These are phyloP conservation scores for Leishmania lainsoni DNA, from an alignment of 208 protist species.

Conservation along the genomic window DNA sequence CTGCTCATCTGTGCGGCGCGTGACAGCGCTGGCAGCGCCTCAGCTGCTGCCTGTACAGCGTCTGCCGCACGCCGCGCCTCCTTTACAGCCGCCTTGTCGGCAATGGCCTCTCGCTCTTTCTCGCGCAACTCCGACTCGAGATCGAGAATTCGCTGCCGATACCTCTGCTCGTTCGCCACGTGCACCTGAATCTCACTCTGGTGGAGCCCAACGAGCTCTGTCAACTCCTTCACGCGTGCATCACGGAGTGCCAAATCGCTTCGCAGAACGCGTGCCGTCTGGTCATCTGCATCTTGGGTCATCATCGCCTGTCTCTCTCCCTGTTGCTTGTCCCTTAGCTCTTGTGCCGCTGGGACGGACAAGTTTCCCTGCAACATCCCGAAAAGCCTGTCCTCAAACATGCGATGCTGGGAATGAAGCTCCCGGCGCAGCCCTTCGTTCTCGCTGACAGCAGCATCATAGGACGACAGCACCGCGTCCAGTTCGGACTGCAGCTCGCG, in stretches of 20 bases:
- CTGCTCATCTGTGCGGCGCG: slow-evolving; percentile 18
- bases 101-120: slow-evolving; percentile 19
- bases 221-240: slow-evolving; percentile 33
- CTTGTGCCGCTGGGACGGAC: background rate
- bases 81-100: slow-evolving; percentile 12
- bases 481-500: slow-evolving; percentile 14
- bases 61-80: slow-evolving; percentile 22
- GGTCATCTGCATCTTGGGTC: background rate
- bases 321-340: background rate
- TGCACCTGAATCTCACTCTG: slow-evolving; percentile 58
- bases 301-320: background rate
- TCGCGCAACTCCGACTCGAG: slow-evolving; percentile 50
- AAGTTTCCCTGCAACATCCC: slow-evolving; percentile 4
- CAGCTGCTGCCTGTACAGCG: background rate
- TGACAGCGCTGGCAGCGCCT: background rate
- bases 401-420: background rate
- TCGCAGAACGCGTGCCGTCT: slow-evolving; percentile 2
- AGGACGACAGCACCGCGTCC: background rate
- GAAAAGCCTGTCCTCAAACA: background rate
- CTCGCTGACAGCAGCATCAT: slow-evolving; percentile 8
- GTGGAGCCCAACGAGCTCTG: slow-evolving; percentile 49
- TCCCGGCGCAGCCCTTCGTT: slow-evolving; percentile 15
- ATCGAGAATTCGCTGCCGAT: slow-evolving; percentile 57
- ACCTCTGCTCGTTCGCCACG: slow-evolving; percentile 49
- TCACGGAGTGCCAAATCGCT: slow-evolving; percentile 33